Evolutionary conservation across 345 rosid genomes (phyloP).

Genomic region (Toxicodendron radicans): DNA sequence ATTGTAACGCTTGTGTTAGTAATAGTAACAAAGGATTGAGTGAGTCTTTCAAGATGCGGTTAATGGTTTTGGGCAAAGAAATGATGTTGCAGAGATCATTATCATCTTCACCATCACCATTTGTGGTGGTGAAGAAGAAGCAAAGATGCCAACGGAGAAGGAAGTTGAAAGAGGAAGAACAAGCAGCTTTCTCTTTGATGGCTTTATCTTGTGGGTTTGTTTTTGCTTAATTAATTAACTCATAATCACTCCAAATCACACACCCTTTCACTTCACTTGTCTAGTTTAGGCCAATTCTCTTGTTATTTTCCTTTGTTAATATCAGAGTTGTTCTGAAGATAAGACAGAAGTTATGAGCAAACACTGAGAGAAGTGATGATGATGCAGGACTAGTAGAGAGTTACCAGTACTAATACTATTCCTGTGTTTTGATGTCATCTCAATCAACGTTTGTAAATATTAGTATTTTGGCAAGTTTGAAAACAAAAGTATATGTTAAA

Average conservation of each 20-base stretch:
- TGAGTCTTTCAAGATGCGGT: constrained; percentile 34
- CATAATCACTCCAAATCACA: too few relatives aligned
- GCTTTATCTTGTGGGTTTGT: constrained; percentile 71
- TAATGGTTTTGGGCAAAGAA: constrained; percentile 37
- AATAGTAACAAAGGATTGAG: constrained; percentile 22
- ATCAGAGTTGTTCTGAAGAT: too few relatives aligned
- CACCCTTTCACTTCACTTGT: not conserved
- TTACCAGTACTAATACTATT: too few relatives aligned
- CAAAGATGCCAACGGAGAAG: constrained; percentile 64
- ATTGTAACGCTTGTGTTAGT: too few relatives aligned
- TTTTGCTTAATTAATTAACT: constrained; percentile 17
- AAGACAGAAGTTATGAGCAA: too few relatives aligned
- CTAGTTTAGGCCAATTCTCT: not conserved
- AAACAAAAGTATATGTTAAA: too few relatives aligned
- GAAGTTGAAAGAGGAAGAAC: constrained; percentile 67
- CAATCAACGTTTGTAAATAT: too few relatives aligned
- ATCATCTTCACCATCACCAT: constrained; percentile 5
- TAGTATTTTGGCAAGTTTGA: too few relatives aligned
- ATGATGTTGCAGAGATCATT: constrained; percentile 35
- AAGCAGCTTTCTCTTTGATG: constrained; percentile 76
- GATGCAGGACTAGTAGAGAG: too few relatives aligned
- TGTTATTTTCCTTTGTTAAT: not conserved
- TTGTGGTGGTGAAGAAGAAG: constrained; percentile 56
- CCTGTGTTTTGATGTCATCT: too few relatives aligned
- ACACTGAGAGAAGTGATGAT: too few relatives aligned